Evolutionary conservation across 257 asterid species (phyloP).

Genomic region (Primulina huaijiensis): DNA sequence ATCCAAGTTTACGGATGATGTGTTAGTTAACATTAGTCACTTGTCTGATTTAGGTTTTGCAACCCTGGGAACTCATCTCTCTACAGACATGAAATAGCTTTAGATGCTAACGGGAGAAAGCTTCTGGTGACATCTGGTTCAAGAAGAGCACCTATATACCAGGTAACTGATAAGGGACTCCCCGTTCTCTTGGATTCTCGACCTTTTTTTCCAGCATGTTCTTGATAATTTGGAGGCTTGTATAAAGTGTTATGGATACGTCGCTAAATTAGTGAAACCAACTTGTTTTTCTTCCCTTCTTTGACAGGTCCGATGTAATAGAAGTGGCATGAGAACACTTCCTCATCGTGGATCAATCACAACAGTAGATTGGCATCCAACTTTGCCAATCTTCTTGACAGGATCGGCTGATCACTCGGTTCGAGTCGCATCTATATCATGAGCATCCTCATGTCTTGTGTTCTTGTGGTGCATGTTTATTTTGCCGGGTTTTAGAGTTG

Average conservation of each 20-base stretch:
- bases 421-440: conserved; percentile 60
- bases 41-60: conserved; percentile 51
- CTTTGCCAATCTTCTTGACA: conserved; percentile 74
- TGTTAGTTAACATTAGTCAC: neutral
- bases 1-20: neutral
- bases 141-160: conserved; percentile 72
- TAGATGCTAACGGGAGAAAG: conserved; percentile 73
- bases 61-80: conserved; percentile 41
- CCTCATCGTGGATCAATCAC: conserved; percentile 71
- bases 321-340: conserved; percentile 61
- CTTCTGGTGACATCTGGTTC: conserved; percentile 80
- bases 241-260: neutral
- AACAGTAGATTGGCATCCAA: conserved; percentile 96
- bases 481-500: neutral
- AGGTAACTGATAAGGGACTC: conserved; percentile 39
- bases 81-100: conserved; percentile 70
- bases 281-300: neutral
- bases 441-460: conserved; percentile 27
- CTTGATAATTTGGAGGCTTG: conserved; percentile 6
- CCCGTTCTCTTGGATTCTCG: neutral
- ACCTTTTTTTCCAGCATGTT: neutral
- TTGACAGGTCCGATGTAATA: conserved; percentile 57
- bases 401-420: conserved; percentile 94
- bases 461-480: conserved; percentile 10
- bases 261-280: conserved; percentile 1